phyloP scores from a whole-genome alignment of 306 rosid species.

The Ammopiptanthus mongolicus region DNA sequence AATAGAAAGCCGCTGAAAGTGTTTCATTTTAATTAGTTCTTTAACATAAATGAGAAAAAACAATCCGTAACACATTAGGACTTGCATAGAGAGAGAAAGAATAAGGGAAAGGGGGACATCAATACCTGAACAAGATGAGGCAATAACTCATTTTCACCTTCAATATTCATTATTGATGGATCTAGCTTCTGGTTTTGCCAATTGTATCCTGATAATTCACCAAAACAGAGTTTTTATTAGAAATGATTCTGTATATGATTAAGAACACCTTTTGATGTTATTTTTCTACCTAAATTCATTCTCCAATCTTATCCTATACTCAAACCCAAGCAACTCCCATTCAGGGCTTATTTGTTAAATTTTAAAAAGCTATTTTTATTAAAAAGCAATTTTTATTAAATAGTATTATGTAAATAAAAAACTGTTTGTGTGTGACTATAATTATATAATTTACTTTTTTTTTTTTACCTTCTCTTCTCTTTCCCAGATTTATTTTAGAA shows the following conservation, averaged over 20 bases:
- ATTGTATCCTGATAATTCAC: conserved; percentile 54
- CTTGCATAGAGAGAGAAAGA: neutral
- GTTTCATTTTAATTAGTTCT: neutral
- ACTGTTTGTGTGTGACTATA: no score
- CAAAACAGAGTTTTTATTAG: neutral
- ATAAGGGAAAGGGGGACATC: neutral
- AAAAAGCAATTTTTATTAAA: no score
- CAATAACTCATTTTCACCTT: conserved; percentile 43
- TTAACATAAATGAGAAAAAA: neutral
- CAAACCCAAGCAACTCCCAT: no score
- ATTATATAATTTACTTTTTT: no score
- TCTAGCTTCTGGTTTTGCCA: conserved; percentile 76
- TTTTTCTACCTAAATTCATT: neutral
- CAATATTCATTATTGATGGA: conserved; percentile 75
- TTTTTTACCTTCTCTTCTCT: no score
- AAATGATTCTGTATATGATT: neutral
- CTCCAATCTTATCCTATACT: neutral
- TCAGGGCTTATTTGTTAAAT: no score
- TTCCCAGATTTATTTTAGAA: no score
- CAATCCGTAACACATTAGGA: no score
- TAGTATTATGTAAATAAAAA: no score
- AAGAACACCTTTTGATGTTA: neutral
- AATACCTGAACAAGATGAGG: conserved; percentile 77
- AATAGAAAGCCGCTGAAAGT: neutral
- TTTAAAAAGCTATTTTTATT: no score